Base-by-base conservation (phyloP, 1,284 basidiomycete genomes). In the Irpex rosettiformis region DNA sequence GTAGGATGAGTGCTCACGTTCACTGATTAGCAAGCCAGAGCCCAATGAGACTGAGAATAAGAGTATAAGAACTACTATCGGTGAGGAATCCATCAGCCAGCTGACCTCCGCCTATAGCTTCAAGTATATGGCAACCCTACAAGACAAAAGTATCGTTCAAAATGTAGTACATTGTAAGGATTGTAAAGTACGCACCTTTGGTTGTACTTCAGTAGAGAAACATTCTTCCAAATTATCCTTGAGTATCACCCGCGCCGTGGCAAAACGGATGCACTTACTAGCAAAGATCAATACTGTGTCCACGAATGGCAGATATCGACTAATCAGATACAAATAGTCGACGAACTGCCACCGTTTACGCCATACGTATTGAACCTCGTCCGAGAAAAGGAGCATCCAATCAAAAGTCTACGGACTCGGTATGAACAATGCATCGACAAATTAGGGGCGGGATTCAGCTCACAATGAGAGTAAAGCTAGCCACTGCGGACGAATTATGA, bases 281-380 rank as follows among this genome's bases (percentile, higher is more conserved):
- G 16, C 5, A 16, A 37, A 37, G 33, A 37, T 37, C 16, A 37
- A 16, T 3, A 37, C 33, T 16, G 33, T 37, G 33, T 69, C 70
- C 3, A 68, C 25, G 53, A 70, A 67, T 3, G 69, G 67, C 29
- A 69, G 56, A 45, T 70, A 71, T 3, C 69, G 60, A 33, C 67
- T 66, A 8, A 67, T 29, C 2, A 72, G 42, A 53, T 64, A 72
- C 16, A 70, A 27, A 1, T 62, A 56, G 43, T 70, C 70, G 57
- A 66, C 62, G 10, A 62, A 40, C 33, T 58, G 69, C 68, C 68
- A 69, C 43, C 61, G 61, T 6, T 64, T 60, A 1, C 56, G 57
- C 63, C 63, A 65, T 13, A 65, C 54, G 42, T 54, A 54, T 22
- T 57, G 10, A 4, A 49, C 55, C 30, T 51, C 55, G n/a, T 57